Evolutionary conservation across 2,329 filamentous ascomycete genomes (phyloP).

Genomic region (Bisporella sp.): DNA sequence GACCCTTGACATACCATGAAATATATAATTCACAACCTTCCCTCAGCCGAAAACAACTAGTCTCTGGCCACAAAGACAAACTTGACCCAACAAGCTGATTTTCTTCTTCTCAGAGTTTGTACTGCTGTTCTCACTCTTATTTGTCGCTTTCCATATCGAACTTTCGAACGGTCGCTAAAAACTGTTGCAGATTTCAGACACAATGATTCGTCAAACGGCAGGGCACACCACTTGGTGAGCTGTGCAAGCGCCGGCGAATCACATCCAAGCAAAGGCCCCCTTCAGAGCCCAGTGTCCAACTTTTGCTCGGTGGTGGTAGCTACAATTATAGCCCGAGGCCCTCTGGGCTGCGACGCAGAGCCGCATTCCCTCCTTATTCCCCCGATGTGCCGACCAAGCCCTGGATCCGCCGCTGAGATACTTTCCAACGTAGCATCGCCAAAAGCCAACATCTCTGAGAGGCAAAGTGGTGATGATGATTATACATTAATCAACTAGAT

Average conservation of each 20-base stretch:
- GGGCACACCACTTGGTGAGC: constrained; percentile 10
- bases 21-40: not conserved
- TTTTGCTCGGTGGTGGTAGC: not conserved
- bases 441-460: too few species aligned
- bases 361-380: not conserved
- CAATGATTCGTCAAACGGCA: constrained; percentile 17
- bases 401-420: too few species aligned
- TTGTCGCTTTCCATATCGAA: constrained; percentile 7
- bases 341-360: not conserved
- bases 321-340: not conserved
- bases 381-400: too few species aligned
- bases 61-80: not conserved
- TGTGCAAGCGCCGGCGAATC: constrained; percentile 9
- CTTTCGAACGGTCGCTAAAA: constrained; percentile 20
- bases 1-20: not conserved
- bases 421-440: too few species aligned
- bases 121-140: not conserved
- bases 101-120: not conserved
- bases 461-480: too few species aligned
- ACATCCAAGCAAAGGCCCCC: constrained; percentile 1
- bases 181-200: constrained; percentile 12
- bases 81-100: not conserved
- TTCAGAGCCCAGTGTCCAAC: not conserved
- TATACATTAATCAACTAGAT: too few species aligned
- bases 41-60: not conserved